Conservation (phyloP, 352 stramenopile species). For the Pythium volutum region DNA sequence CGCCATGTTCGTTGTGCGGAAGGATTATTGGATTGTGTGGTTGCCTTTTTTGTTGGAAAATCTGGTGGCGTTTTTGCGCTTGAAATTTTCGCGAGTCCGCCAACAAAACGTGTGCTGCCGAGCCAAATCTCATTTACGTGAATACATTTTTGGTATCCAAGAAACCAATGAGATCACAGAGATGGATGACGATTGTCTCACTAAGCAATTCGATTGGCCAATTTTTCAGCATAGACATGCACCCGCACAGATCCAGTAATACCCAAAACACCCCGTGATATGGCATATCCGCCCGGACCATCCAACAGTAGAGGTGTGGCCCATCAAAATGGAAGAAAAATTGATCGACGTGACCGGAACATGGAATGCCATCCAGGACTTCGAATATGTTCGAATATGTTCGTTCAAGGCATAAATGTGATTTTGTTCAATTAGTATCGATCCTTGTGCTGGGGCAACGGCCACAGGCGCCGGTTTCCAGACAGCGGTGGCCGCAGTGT, state of each 20-base stretch:
- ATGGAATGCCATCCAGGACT: background rate
- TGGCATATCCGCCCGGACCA: background rate
- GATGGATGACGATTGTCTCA: background rate
- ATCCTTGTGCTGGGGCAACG: conserved; percentile 4
- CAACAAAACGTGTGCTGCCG: background rate
- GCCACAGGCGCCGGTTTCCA: conserved; percentile 8
- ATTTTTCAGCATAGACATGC: conserved; percentile 2
- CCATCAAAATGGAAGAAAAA: background rate
- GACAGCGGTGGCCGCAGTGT: conserved; percentile 15
- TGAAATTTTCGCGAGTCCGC: background rate
- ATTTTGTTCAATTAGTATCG: background rate
- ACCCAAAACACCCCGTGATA: background rate
- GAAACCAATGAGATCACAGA: conserved; percentile 3
- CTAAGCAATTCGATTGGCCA: conserved; percentile 7
- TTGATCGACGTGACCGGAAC: background rate
- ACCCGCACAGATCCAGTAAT: conserved; percentile 1
- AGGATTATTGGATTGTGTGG: background rate
- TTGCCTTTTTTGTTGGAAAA: background rate
- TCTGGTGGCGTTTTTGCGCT: conserved; percentile 6
- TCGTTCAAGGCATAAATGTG: background rate
- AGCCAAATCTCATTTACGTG: too few relatives aligned
- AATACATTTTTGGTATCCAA: background rate
- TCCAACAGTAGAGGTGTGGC: background rate
- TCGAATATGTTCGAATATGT: conserved; percentile 1
- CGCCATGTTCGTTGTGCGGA: conserved; percentile 33